Evolutionary conservation across 2,329 filamentous ascomycete species (phyloP).

Genomic region (Tolypocladium capitatum): DNA sequence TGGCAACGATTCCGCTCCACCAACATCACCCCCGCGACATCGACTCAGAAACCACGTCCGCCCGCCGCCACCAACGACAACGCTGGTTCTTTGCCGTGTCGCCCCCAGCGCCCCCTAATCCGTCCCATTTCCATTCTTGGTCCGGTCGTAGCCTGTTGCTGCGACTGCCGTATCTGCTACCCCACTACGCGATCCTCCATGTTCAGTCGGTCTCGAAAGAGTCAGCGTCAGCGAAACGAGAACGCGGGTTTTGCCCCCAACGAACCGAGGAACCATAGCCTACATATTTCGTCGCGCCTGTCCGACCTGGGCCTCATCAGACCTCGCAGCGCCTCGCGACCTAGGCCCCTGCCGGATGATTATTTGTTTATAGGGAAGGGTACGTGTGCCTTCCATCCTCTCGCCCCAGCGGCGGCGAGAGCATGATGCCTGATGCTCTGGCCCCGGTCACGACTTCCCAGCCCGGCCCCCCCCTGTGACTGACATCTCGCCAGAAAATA

Average conservation of each 20-base stretch:
- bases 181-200: constrained; percentile 16
- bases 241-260: constrained; percentile 3
- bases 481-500: constrained; percentile 8
- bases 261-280: constrained; percentile 7
- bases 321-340: constrained; percentile 12
- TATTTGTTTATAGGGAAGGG: constrained; percentile 28
- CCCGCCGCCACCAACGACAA: neutral
- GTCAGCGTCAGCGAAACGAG: constrained; percentile 13
- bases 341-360: constrained; percentile 15
- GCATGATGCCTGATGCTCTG: neutral
- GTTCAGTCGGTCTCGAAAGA: constrained; percentile 23
- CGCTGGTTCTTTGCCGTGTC: neutral
- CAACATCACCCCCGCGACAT: neutral
- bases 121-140: neutral
- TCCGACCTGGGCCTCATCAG: constrained; percentile 16
- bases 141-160: neutral
- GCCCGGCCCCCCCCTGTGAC: neutral
- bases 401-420: neutral
- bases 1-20: constrained; percentile 1
- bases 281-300: constrained; percentile 12
- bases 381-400: constrained; percentile 10
- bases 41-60: neutral
- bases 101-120: neutral
- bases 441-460: too few species aligned
- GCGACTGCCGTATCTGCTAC: constrained; percentile 4